These are phyloP conservation scores for Vicia faba DNA, from an alignment of 306 rosid genomes.

Conservation along the genomic window DNA sequence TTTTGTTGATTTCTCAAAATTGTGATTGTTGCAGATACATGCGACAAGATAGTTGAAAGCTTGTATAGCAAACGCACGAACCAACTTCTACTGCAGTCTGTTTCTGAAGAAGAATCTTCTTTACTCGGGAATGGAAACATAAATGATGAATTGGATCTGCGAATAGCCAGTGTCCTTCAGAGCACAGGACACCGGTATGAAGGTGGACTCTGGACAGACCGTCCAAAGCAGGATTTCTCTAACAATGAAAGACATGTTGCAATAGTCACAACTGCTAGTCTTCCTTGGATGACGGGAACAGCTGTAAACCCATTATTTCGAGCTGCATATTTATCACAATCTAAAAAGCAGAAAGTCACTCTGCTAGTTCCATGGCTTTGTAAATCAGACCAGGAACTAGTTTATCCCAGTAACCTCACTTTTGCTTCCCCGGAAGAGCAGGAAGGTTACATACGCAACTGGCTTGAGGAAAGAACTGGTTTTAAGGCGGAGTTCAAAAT, in stretches of 20 bases:
- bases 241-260: constrained; percentile 81
- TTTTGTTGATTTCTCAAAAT: constrained; percentile 36
- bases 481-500: constrained; percentile 89
- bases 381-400: constrained; percentile 87
- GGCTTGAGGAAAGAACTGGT: constrained; percentile 98
- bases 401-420: constrained; percentile 75
- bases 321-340: constrained; percentile 88
- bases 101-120: constrained; percentile 66
- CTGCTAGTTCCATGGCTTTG: constrained; percentile 96
- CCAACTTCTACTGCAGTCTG: constrained; percentile 57
- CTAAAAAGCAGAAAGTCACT: constrained; percentile 82
- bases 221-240: constrained; percentile 57
- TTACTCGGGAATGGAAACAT: constrained; percentile 65
- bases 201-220: constrained; percentile 91
- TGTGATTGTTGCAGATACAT: constrained; percentile 70
- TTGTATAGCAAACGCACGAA: constrained; percentile 84
- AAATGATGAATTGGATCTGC: constrained; percentile 76
- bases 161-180: constrained; percentile 92
- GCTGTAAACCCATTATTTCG: constrained; percentile 96
- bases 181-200: constrained; percentile 89
- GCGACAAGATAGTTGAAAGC: constrained; percentile 89
- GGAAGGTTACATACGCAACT: constrained; percentile 80
- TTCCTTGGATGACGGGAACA: constrained; percentile 99
- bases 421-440: constrained; percentile 94
- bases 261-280: constrained; percentile 96